Base-by-base conservation (phyloP, 208 protist species). In the Crithidia sp. region DNA sequence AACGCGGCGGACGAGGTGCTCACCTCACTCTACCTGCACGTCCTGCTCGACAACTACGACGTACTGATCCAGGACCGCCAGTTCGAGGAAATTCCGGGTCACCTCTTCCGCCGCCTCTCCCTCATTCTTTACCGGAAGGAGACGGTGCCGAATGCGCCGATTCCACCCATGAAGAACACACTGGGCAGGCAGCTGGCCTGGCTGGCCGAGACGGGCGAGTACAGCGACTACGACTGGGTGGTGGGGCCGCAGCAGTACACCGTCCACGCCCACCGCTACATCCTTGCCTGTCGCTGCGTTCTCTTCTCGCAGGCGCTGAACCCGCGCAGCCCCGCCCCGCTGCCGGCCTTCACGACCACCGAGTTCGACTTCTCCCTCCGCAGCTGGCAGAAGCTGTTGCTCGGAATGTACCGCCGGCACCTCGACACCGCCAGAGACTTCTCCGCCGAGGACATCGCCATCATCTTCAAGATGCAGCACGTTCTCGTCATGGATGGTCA, bases 81-180 rank as follows among this genome's bases (percentile, higher is more conserved):
- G 76, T 97, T 95, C 70, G 92, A 97, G 75, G 84, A 94, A 67
- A 95, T 97, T 59, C 92, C 92, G 0, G 92, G 92, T 7, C 90
- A 97, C 60, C 77, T 97, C n/a, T 94, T 93, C 78, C 86, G 92
- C 10, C 86, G 90, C 28, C 83, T 97, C n/a, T 95, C 89, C 8
- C 86, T 95, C 39, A 96, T 96, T 65, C 54, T 93, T 7, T 84
- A 81, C 39, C 81, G 81, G 14, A 82, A 86, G 55, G 92, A 96
- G 68, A 82, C 80, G 40, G 74, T 96, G 47, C 89, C 87, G 44
- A 80, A 82, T 56, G 83, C 86, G 37, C 71, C 76, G 7, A 90
- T 95, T 43, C 92, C 92, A 10, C 41, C 68, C 7, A 80, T 88
- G 76, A 90, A 86, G 81, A 89, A 89, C 61, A 90, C 89, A 4